A percentile compares a stretch with the other conserved stretches of the same genome.
These are phyloP conservation scores for Achaetomiella virescens DNA, from an alignment of 495 filamentous ascomycete genomes.

Conservation along the genomic window DNA sequence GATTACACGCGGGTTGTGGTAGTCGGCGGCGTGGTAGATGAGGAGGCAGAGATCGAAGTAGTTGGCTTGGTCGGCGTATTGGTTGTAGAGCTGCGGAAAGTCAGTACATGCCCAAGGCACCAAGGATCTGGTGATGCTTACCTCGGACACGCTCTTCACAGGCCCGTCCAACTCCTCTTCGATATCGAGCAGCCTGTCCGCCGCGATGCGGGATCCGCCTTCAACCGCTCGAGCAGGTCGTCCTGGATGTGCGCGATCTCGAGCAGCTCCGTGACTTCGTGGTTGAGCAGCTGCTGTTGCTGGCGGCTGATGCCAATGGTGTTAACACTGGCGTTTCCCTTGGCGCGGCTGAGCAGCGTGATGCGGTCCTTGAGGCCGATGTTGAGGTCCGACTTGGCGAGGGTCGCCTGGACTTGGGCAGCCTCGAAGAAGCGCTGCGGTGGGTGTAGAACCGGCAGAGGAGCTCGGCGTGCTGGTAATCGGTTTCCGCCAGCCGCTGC, in stretches of 20 bases:
- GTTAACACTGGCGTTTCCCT: slow-evolving; percentile 75
- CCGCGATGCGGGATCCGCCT: slow-evolving; percentile 60
- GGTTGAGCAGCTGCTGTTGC: slow-evolving; percentile 67
- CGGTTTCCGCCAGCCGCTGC: slow-evolving; percentile 58
- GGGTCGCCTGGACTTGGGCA: slow-evolving; percentile 73
- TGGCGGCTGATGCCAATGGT: slow-evolving; percentile 66
- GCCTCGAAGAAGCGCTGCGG: slow-evolving; percentile 75
- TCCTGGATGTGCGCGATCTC: slow-evolving; percentile 94
- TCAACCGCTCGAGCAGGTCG: slow-evolving; percentile 76
- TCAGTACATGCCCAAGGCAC: slow-evolving; percentile 17
- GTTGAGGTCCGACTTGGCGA: slow-evolving; percentile 73
- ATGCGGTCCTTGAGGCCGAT: slow-evolving; percentile 74
- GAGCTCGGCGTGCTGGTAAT: slow-evolving; percentile 76
- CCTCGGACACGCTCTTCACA: slow-evolving; percentile 64
- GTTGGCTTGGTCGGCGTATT: slow-evolving; percentile 75
- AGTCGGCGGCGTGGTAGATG: slow-evolving; percentile 83
- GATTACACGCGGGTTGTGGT: slow-evolving; percentile 78
- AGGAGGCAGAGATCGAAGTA: slow-evolving; percentile 91
- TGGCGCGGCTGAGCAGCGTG: slow-evolving; percentile 79
- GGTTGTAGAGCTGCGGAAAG: slow-evolving; percentile 71
- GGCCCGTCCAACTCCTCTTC: slow-evolving; percentile 62
- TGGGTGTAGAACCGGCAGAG: slow-evolving; percentile 85
- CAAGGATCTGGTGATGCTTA: slow-evolving; percentile 40
- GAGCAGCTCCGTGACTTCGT: slow-evolving; percentile 77
- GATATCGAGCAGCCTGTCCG: slow-evolving; percentile 54